These are phyloP conservation scores for Gossypium sturtianum DNA, from an alignment of 345 rosid species.

Conservation along the genomic window DNA sequence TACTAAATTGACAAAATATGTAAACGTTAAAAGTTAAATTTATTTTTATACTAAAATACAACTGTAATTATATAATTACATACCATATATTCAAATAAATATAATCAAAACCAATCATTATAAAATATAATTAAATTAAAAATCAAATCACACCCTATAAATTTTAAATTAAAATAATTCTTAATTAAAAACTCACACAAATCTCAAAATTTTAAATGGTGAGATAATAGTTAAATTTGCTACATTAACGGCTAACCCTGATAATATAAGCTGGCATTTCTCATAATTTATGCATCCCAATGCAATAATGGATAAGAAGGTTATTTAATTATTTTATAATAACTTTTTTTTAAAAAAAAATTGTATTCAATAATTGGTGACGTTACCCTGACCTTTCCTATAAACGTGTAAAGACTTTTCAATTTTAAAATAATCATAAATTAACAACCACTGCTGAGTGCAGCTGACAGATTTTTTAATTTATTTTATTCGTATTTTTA, in stretches of 20 bases:
- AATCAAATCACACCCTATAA: no score
- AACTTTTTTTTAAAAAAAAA: no score
- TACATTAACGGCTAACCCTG: neutral
- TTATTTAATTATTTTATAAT: neutral
- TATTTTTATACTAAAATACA: no score
- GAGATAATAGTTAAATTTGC: neutral
- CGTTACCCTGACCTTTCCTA: neutral
- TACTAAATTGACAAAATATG: no score
- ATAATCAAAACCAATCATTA: no score
- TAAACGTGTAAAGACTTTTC: neutral
- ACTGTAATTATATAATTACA: no score
- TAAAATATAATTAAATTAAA: no score
- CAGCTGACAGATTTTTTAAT: neutral
- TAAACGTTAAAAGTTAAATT: no score
- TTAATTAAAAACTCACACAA: no score
- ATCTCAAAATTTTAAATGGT: no score
- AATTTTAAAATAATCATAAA: neutral
- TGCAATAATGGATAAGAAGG: conserved; percentile 14
- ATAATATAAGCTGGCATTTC: conserved; percentile 11
- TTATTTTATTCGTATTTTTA: neutral
- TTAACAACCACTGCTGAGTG: neutral
- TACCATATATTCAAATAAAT: no score
- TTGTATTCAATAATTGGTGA: neutral
- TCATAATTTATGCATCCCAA: neutral
- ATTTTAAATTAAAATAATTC: no score